A percentile compares a stretch with the other conserved stretches of the same genome.
Evolutionary conservation across 106 monocot genomes (phyloP).

Genomic region (Dendrobium chrysotoxum): DNA sequence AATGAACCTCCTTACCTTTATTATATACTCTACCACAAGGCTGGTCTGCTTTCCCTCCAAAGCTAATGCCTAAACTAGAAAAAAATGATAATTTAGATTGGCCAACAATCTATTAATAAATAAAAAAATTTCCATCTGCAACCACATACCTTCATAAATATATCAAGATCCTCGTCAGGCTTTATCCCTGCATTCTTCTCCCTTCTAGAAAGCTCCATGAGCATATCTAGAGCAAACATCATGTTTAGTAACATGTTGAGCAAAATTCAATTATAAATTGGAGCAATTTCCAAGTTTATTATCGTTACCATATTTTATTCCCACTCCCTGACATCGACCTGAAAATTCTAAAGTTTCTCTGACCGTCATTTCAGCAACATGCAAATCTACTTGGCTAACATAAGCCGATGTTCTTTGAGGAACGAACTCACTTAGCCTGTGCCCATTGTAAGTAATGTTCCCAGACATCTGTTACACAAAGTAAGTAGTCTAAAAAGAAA

Average conservation of each 20-base stretch:
- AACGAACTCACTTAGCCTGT: constrained; percentile 79
- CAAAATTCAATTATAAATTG: not conserved
- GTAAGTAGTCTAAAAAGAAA: not conserved
- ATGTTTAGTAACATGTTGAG: constrained; percentile 9
- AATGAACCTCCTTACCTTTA: constrained; percentile 67
- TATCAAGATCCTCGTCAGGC: constrained; percentile 97
- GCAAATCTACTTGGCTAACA: constrained; percentile 97
- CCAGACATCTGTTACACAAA: constrained; percentile 67
- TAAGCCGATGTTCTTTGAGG: constrained; percentile 98
- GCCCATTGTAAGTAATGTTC: constrained; percentile 78
- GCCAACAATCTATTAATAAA: constrained; percentile 3
- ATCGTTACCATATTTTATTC: constrained; percentile 90
- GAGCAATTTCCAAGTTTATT: not conserved
- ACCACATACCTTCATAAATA: constrained; percentile 87
- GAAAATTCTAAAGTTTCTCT: constrained; percentile 94
- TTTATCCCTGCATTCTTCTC: constrained; percentile 92
- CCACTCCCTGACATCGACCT: constrained; percentile 88
- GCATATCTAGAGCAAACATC: constrained; percentile 62
- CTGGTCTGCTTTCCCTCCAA: constrained; percentile 73
- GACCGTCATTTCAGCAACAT: constrained; percentile 87
- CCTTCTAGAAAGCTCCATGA: constrained; percentile 84
- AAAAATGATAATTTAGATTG: constrained; percentile 1
- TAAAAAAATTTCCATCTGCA: not conserved
- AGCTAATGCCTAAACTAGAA: constrained; percentile 64
- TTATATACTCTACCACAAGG: constrained; percentile 93